Evolutionary conservation across 176 grass and related monocot species (phyloP), one percentile per base, ranked within the genome.

Genomic region (Guadua angustifolia): DNA sequence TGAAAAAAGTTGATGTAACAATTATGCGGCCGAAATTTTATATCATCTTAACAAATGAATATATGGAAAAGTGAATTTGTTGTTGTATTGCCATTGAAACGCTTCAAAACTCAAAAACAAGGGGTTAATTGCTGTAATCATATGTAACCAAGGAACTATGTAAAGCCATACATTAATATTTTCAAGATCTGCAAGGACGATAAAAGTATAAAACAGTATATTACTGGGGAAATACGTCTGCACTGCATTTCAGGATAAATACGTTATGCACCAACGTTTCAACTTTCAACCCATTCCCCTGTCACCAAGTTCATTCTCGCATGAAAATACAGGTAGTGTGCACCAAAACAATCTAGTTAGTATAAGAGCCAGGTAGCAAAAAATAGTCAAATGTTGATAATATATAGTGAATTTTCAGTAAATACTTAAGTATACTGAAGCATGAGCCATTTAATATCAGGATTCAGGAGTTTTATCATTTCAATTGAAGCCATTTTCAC

Each of bases 401-500:
- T 26, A 87, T 53, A 66, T 15, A 68, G 26, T 64, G 18, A 74
- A 17, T 39, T 21, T 72, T 53, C 10, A 17, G 11, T 79, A 50
- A 62, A 42, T 22, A 86, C 70, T 71, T 38, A 19, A 63, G 39
- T 26, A 78, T 19, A 45, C 14, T 47, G 39, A 75, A 75, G 62
- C 50, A 87, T 69, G 26, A 43, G 45, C 2, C 40, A 60, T 67
- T 32, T 5, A 21, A 59, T 50, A 47, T 56, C 62, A 86, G 33
- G 44, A 86, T 73, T 60, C 1, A 45, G 18, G 71, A 59, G 14
- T 39, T 85, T 69, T 85, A 56, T 49, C 36, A 69, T 33, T 53
- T 78, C n/a, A 66, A 33, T 69, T 45, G 9, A 78, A 78, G 64
- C 11, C 24, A 84, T 57, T 84, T 84, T 76, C 13, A 29, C 72